These are phyloP conservation scores for Pyrenophora tritici-repentis DNA, from an alignment of 2,329 filamentous ascomycete species.

Conservation along the genomic window DNA sequence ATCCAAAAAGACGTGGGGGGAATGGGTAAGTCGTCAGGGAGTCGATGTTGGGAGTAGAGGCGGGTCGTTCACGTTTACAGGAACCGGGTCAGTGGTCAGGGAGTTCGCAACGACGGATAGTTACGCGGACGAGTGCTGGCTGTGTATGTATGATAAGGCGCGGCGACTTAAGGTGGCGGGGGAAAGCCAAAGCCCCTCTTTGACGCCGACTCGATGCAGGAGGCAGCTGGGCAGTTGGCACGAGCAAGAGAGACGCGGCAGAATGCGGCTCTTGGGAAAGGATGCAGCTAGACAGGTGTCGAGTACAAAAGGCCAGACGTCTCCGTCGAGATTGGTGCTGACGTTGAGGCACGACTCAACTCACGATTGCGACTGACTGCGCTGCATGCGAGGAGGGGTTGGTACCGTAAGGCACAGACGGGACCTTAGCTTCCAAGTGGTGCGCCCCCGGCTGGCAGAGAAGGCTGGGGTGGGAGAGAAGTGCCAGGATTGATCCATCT, in stretches of 20 bases:
- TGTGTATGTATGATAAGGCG: conserved; percentile 29
- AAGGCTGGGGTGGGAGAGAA: conserved; percentile 33
- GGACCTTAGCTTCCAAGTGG: conserved; percentile 32
- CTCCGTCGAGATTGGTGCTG: conserved; percentile 22
- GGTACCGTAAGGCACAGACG: conserved; percentile 28
- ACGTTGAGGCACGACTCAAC: conserved; percentile 27
- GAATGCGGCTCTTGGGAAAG: conserved; percentile 31
- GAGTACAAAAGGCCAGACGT: conserved; percentile 16
- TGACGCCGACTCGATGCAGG: conserved; percentile 30
- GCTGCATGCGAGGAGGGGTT: conserved; percentile 36
- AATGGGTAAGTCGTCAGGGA: background rate
- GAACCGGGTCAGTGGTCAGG: conserved; percentile 19
- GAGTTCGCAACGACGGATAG: conserved; percentile 32
- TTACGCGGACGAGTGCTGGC: conserved; percentile 31
- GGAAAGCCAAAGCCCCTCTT: conserved; percentile 17
- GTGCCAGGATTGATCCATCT: conserved; percentile 31
- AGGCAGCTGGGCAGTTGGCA: conserved; percentile 33
- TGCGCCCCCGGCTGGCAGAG: conserved; percentile 28
- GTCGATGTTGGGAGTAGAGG: conserved; percentile 20
- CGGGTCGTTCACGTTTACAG: conserved; percentile 8
- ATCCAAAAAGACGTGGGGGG: conserved; percentile 12
- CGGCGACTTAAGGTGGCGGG: conserved; percentile 27
- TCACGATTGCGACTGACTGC: conserved; percentile 36
- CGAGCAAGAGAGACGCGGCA: conserved; percentile 28
- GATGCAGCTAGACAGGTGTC: conserved; percentile 29